A percentile compares a stretch with the other conserved stretches of the same genome.
Evolutionary conservation across 768 basidiomycete species (phyloP).

Genomic region (Calvatia gigantea): DNA sequence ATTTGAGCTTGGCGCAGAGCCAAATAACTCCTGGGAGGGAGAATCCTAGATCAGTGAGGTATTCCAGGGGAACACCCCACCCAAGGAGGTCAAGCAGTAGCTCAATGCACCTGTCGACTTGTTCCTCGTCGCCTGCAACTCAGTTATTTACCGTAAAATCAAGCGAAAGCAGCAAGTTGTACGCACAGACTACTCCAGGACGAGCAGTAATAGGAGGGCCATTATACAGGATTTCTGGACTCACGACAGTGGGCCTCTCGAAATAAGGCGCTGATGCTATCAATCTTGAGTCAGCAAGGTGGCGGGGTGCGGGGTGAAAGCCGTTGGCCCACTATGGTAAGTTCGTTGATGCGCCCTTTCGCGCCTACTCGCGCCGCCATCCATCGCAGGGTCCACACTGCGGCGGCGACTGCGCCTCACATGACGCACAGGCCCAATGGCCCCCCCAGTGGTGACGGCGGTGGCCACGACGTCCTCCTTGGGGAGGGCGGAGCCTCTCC

Average conservation of each 20-base stretch:
- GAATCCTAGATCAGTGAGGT: slow-evolving; percentile 42
- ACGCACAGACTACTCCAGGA: background rate
- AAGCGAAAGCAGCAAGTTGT: background rate
- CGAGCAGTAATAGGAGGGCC: background rate
- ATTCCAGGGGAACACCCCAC: slow-evolving; percentile 50
- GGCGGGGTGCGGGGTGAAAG: background rate
- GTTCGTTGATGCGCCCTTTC: background rate
- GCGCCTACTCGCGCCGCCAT: background rate
- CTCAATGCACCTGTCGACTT: slow-evolving; percentile 10
- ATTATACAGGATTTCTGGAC: slow-evolving; percentile 2
- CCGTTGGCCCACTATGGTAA: background rate
- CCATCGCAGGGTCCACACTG: background rate
- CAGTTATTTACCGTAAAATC: background rate
- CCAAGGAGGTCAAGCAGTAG: slow-evolving; percentile 54
- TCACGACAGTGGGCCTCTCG: background rate
- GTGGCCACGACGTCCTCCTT: background rate
- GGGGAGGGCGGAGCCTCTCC: background rate
- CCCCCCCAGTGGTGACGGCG: background rate
- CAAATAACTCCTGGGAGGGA: slow-evolving; percentile 20
- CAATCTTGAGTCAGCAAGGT: background rate
- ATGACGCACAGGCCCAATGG: background rate
- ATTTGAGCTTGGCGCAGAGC: slow-evolving; percentile 1
- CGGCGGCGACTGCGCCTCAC: background rate
- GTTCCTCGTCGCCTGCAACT: background rate
- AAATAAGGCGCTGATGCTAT: background rate